Evolutionary conservation across 441 rosid species (phyloP), one percentile per base, ranked within the genome.

Genomic region (Viola pubescens): DNA sequence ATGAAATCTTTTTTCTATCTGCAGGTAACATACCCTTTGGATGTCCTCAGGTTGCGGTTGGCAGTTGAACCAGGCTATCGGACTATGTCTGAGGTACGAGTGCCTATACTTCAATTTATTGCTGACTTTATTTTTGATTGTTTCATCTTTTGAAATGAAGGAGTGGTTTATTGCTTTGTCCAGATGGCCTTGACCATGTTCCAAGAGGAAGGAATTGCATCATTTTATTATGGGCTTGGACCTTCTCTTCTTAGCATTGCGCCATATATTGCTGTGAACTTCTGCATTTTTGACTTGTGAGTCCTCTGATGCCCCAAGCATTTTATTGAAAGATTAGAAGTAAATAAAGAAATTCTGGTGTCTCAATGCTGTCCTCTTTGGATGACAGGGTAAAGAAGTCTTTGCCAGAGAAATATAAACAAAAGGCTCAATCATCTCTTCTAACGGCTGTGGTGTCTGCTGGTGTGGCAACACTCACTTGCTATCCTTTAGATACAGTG

Each of bases 401-500:
- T 56, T 73, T 94, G 77, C 99, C 97, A 38, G 96, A 94, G 73
- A 79, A 83, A 60, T 86, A 81, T 73, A 81, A 63, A 60, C 74
- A 90, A 65, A 90, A 76, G 75, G 79, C 97, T 55, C 89, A 82
- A 56, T 63, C 95, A 64, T 88, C 97, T 61, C 76, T 94, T 52
- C 49, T 94, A 53, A 94, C 96, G 54, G 99, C 95, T 61, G 86
- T 87, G 60, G 79, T 80, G 34, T 92, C 99, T 41, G 95, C 99
- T 64, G 75, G 86, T 41, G 72, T 85, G 60, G 97, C 99, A 70
- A 90, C 97, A 3, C 74, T 90, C 42, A 87, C 95, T 3, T 94
- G 99, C 69, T 94, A 94, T 74, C 97, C 99, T 6, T 79, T 90
- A 64, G 99, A 94, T 78, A 90, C 99, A n/a, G 77, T 94, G 55